A percentile compares a stretch with the other conserved stretches of the same genome.
These are phyloP conservation scores for Penicillium angulare DNA, from an alignment of 495 filamentous ascomycete genomes.

Conservation along the genomic window DNA sequence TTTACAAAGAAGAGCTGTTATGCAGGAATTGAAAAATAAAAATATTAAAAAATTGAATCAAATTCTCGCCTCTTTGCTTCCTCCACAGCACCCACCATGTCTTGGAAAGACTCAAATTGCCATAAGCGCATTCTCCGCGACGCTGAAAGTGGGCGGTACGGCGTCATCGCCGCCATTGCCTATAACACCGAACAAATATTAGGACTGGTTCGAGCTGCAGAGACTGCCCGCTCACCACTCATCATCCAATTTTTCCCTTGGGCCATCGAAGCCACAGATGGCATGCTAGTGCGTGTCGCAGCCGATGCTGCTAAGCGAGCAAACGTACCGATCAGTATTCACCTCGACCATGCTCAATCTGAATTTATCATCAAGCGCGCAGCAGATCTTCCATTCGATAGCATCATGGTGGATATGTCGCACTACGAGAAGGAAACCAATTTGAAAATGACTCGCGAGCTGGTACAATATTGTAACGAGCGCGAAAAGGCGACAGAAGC, in stretches of 20 bases:
- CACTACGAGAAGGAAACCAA: constrained; percentile 76
- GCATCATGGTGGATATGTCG: constrained; percentile 74
- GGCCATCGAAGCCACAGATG: constrained; percentile 63
- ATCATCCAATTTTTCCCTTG: constrained; percentile 80
- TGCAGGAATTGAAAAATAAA: too few relatives aligned
- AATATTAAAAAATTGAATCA: too few relatives aligned
- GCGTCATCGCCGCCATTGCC: constrained; percentile 67
- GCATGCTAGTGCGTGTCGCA: constrained; percentile 54
- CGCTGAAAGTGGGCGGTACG: constrained; percentile 61
- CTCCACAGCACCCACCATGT: constrained; percentile 6
- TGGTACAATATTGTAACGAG: constrained; percentile 64
- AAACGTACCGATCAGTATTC: constrained; percentile 62
- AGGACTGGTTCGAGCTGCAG: constrained; percentile 66
- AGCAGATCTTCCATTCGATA: constrained; percentile 63
- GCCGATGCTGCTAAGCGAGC: constrained; percentile 55
- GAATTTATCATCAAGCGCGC: constrained; percentile 58
- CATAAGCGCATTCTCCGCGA: constrained; percentile 54
- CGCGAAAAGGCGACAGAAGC: constrained; percentile 68
- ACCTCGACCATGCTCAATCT: constrained; percentile 68
- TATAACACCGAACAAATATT: constrained; percentile 79
- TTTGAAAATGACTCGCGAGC: constrained; percentile 59
- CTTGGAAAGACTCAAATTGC: constrained; percentile 19
- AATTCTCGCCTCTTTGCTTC: not conserved
- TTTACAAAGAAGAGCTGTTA: too few relatives aligned
- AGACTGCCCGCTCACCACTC: constrained; percentile 62